Percentiles rank a stretch among this genome's conserved stretches.
Conservation (phyloP, 257 asterid species). For the Dorcoceras hygrometricum region DNA sequence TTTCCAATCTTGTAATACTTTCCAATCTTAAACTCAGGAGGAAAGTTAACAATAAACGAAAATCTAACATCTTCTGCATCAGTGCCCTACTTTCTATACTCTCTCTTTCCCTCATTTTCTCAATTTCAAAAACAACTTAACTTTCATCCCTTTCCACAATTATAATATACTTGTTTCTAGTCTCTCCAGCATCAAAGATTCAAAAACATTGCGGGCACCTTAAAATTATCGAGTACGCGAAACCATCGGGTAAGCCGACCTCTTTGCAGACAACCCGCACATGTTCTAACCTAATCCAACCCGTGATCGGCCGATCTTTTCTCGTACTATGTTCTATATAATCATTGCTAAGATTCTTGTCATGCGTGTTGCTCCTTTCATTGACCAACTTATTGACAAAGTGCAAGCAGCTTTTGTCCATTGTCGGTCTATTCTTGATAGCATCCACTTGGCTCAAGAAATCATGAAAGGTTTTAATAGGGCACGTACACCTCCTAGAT, state of each 20-base stretch:
- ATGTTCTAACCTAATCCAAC: conserved; percentile 73
- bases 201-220: conserved; percentile 65
- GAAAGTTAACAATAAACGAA: conserved; percentile 70
- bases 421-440: no score
- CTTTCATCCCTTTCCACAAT: conserved; percentile 52
- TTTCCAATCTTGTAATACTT: conserved; percentile 83
- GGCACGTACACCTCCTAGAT: no score
- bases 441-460: no score
- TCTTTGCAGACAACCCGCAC: conserved; percentile 73
- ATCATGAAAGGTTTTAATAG: no score
- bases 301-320: no score
- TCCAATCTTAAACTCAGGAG: conserved; percentile 85
- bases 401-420: no score
- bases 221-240: conserved; percentile 64
- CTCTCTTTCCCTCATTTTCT: conserved; percentile 68
- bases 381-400: no score
- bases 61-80: conserved; percentile 82
- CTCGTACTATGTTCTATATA: no score
- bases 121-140: conserved; percentile 64
- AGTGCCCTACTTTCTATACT: conserved; percentile 64
- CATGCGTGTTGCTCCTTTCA: no score
- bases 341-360: no score
- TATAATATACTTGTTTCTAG: conserved; percentile 75
- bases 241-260: conserved; percentile 86
- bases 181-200: conserved; percentile 79